A percentile compares a stretch with the other conserved stretches of the same genome.
phyloP scores from a whole-genome alignment of 2,329 filamentous ascomycete species.

The Cladobotryum mycophilum region DNA sequence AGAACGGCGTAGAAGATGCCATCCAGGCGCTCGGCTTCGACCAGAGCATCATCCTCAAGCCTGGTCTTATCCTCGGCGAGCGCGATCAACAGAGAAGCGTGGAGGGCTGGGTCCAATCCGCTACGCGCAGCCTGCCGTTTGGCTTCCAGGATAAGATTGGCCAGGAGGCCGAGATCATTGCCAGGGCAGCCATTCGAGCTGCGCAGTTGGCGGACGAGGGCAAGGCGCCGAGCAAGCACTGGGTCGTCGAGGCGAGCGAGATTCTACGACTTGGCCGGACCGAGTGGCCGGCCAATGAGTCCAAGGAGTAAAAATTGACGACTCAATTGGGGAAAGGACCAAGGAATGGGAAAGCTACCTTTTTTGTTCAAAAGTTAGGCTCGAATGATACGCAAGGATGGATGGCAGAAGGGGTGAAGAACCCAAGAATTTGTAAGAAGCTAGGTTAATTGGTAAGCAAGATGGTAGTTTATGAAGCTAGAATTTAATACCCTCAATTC shows the following conservation, averaged over 20 bases:
- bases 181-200: constrained; percentile 57
- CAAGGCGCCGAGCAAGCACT: constrained; percentile 53
- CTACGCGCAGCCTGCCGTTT: constrained; percentile 50
- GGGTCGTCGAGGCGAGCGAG: constrained; percentile 54
- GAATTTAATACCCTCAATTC: too few species aligned
- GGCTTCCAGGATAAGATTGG: constrained; percentile 59
- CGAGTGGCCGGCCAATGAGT: constrained; percentile 38
- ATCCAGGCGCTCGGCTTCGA: constrained; percentile 69
- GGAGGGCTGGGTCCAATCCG: constrained; percentile 50
- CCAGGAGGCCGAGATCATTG: constrained; percentile 71
- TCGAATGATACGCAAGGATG: too few species aligned
- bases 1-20: constrained; percentile 77
- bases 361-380: not conserved
- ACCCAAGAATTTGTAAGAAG: too few species aligned
- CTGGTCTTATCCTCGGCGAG: constrained; percentile 68
- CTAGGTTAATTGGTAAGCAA: too few species aligned
- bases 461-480: too few species aligned
- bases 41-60: constrained; percentile 65
- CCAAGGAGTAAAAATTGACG: not conserved
- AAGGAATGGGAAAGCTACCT: not conserved
- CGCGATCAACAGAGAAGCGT: constrained; percentile 54
- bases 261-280: constrained; percentile 61
- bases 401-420: too few species aligned
- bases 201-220: constrained; percentile 51
- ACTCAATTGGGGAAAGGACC: not conserved